Base-by-base conservation (phyloP, 2,329 filamentous ascomycete species). In the Verticillium klebahnii region DNA sequence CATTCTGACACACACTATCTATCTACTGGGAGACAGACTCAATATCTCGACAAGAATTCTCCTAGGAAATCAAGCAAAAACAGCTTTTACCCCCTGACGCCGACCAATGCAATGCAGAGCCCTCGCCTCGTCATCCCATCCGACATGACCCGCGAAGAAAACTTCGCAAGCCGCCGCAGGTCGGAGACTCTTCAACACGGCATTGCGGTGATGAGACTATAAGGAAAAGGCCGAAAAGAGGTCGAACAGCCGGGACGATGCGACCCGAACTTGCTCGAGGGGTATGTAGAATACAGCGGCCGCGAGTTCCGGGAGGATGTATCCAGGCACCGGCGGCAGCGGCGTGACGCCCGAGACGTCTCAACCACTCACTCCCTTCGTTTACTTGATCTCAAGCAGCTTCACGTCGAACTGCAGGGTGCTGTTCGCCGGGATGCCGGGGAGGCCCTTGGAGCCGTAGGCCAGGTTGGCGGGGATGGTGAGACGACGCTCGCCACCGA, bases 331-430 rank as follows among this genome's bases (percentile, higher is more conserved):
- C 40, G n/a, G 40, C 19, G 12, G 19, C 45, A 23, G 45, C 45
- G 19, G 19, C 45, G 9, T 23, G 19, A n/a, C 45, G n/a, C 19
- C 9, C 8, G 19, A 52, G n/a, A 52, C 37, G 56, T 19, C 23
- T 34, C 19, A 23, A n/a, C 11, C n/a, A 23, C 45, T 25, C 45
- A 14, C 11, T 52, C 11, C 45, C 29, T 17, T 32, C 66, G 62
- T 78, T 82, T 88, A 93, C 83, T 93, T 93, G 78, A 93, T 91
- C 77, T 90, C 88, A 60, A 94, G 80, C 60, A 93, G 82, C 84
- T 94, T 95, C 71, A 95, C 84, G 76, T 99, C 96, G 76, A 99
- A 99, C 74, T 90, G 86, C 76, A 99, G 81, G 68, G 89, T 92
- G 76, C 92, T 94, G 86, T 98, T 97, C 70, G 84, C 85, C 29